These are phyloP conservation scores for Clonostachys solani DNA, from an alignment of 2,329 filamentous ascomycete genomes.

Conservation along the genomic window DNA sequence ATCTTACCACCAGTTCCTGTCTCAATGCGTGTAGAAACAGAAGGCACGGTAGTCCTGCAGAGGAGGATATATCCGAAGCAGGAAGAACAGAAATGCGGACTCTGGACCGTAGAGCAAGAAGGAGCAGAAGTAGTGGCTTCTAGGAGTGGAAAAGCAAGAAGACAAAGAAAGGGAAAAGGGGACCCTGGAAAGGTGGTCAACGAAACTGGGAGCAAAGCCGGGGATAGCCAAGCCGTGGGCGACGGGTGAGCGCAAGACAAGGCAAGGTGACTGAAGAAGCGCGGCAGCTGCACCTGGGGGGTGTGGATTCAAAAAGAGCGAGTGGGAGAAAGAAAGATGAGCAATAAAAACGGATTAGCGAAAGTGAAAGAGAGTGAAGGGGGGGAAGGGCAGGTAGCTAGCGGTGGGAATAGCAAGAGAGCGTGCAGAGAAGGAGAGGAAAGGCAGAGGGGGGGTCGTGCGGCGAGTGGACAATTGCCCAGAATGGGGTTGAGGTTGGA, in stretches of 20 bases:
- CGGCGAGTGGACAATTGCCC: slow-evolving; percentile 14
- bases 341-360: too few relatives aligned
- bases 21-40: too few relatives aligned
- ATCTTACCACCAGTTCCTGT: too few relatives aligned
- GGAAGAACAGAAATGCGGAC: neutral
- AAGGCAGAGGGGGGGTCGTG: neutral
- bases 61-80: too few relatives aligned
- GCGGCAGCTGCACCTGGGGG: too few relatives aligned
- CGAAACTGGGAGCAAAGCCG: neutral
- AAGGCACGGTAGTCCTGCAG: too few relatives aligned
- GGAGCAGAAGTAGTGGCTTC: neutral
- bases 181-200: neutral
- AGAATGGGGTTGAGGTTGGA: slow-evolving; percentile 20
- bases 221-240: neutral
- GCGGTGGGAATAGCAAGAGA: neutral
- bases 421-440: neutral
- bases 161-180: neutral
- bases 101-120: neutral
- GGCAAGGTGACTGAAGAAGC: neutral
- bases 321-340: slow-evolving; percentile 3
- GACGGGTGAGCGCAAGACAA: neutral
- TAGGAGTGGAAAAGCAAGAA: neutral
- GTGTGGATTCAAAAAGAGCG: too few relatives aligned
- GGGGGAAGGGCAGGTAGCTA: neutral
- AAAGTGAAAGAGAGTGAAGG: neutral